Evolutionary conservation across 768 basidiomycete species (phyloP), one percentile per base, ranked within the genome.

Genomic region (Agrocybe pediades): DNA sequence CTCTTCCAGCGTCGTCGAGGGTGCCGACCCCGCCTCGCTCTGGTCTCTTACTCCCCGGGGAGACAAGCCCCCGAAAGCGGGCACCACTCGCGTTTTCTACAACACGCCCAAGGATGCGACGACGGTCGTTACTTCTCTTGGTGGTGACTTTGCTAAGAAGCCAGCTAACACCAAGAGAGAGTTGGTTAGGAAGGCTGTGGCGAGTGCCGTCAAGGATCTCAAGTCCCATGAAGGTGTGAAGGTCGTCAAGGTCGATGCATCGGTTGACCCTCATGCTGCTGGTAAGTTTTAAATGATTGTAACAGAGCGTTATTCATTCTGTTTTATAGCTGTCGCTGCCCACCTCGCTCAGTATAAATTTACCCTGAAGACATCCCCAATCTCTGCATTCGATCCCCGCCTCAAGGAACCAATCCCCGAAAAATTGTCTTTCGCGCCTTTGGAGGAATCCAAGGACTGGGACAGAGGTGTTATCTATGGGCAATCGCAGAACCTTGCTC

Each of bases 281-380:
- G 88, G 90, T 89, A 57, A 20, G 80, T 63, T 16, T 46, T 39
- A 7, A 7, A 30, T 36, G 3, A 36, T 46, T 41, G 50, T 33
- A 29, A 3, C 26, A 29, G 9, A 16, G 13, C 1, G 20, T 19
- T 39, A 25, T 27, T 33, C 5, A 41, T 39, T 49, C 19, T 46
- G 33, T 21, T 55, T 40, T 55, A 44, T 57, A 87, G 91, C 92
- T 41, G 90, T 92, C 45, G 90, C 86, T 4, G 84, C 92, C 2
- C 79, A 90, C 60, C 75, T 95, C 57, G 87, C 88, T 6, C 63
- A 80, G 41, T 91, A 88, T 70, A 82, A 84, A 58, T 93, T 94
- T 65, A 82, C 86, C 0, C 73, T 95, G 60, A 91, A 92, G 69
- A 94, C 91, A 0, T 75, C 76, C 1, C 83, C 85, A 4, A 81